Conservation (phyloP, 768 basidiomycete genomes). For the Rhodosporidiobolus odoratus region DNA sequence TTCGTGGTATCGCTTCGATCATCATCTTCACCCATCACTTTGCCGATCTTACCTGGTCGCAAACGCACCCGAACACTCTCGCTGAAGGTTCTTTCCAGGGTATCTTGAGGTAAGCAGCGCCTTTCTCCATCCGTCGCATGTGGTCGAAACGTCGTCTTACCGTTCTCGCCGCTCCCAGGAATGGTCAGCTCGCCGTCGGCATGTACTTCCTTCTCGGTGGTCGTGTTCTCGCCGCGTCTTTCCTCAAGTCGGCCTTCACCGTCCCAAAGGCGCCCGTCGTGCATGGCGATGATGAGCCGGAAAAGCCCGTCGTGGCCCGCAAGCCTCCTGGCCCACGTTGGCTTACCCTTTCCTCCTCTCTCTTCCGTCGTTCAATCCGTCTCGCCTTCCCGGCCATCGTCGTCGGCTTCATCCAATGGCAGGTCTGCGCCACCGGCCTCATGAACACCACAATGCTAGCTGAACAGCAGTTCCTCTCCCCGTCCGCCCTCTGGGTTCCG, state of each 20-base stretch:
- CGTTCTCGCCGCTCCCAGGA: slow-evolving; percentile 5
- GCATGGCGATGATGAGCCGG: slow-evolving; percentile 44
- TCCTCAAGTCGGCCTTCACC: slow-evolving; percentile 44
- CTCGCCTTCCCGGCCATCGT: slow-evolving; percentile 44
- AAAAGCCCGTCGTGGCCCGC: slow-evolving; percentile 37
- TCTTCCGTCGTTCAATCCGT: slow-evolving; percentile 45
- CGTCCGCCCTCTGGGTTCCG: slow-evolving; percentile 43
- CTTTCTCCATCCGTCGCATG: not conserved
- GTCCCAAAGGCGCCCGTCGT: slow-evolving; percentile 43
- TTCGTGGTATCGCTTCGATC: slow-evolving; percentile 43
- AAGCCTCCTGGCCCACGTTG: slow-evolving; percentile 43
- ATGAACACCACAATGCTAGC: slow-evolving; percentile 32
- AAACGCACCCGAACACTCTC: slow-evolving; percentile 40
- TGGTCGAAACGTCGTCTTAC: not conserved
- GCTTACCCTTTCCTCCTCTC: slow-evolving; percentile 43
- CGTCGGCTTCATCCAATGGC: slow-evolving; percentile 45
- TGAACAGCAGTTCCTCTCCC: slow-evolving; percentile 38
- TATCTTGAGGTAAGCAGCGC: slow-evolving; percentile 39
- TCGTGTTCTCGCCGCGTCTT: slow-evolving; percentile 43
- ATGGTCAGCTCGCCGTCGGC: slow-evolving; percentile 44
- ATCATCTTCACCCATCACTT: slow-evolving; percentile 46
- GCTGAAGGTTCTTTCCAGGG: slow-evolving; percentile 38
- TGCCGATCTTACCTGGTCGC: slow-evolving; percentile 42
- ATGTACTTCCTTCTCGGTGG: slow-evolving; percentile 45
- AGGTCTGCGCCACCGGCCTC: slow-evolving; percentile 36